Evolutionary conservation across 176 grass and related monocot species (phyloP).

Genomic region (Paspalum vaginatum): DNA sequence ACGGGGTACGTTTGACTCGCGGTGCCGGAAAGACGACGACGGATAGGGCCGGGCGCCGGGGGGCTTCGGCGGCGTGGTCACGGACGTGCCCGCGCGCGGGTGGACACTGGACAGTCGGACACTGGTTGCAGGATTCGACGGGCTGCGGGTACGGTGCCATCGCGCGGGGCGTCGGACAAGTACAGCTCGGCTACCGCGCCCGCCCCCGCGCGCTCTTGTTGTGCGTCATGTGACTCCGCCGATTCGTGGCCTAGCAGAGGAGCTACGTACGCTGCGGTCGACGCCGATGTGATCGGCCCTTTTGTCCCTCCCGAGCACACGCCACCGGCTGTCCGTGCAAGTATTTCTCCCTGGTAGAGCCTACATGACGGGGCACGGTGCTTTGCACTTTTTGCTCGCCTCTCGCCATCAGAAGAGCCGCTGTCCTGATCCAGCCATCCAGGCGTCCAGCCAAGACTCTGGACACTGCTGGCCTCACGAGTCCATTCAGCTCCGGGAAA

Average conservation of each 20-base stretch:
- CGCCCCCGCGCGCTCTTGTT: not conserved
- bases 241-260: not conserved
- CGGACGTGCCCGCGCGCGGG: not conserved
- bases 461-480: slow-evolving; percentile 29
- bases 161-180: slow-evolving; percentile 12
- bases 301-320: slow-evolving; percentile 3
- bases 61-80: slow-evolving; percentile 38
- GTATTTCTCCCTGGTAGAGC: not conserved
- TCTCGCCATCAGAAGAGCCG: not conserved
- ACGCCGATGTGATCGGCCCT: not conserved
- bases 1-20: slow-evolving; percentile 43
- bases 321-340: slow-evolving; percentile 2
- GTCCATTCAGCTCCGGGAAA: slow-evolving; percentile 40
- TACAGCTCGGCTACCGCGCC: slow-evolving; percentile 24
- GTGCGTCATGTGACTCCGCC: slow-evolving; percentile 22
- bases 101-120: not conserved
- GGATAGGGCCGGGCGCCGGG: not conserved
- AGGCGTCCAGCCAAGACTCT: slow-evolving; percentile 38
- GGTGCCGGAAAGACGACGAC: slow-evolving; percentile 23
- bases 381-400: not conserved
- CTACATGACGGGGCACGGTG: not conserved
- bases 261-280: not conserved
- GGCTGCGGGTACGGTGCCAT: too few relatives aligned
- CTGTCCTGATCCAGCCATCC: not conserved
- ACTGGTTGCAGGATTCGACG: not conserved